Percentiles rank a stretch among this genome's conserved stretches.
These are phyloP conservation scores for Aspergillus pseudotamarii DNA, from an alignment of 2,329 filamentous ascomycete species.

Conservation along the genomic window DNA sequence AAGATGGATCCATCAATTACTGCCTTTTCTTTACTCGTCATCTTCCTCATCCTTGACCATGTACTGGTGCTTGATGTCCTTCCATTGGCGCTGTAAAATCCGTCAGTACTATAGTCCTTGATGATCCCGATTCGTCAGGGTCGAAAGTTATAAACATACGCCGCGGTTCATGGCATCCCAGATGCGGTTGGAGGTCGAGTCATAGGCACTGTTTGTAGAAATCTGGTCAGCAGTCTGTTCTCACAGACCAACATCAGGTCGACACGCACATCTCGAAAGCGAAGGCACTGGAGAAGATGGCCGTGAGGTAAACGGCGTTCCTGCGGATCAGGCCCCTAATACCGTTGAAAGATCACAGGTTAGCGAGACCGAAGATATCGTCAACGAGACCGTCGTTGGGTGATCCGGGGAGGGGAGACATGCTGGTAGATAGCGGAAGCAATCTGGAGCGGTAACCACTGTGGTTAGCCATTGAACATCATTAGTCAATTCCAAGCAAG, in stretches of 20 bases:
- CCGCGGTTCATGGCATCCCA: slow-evolving; percentile 93
- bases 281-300: slow-evolving; percentile 86
- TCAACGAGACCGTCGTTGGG: slow-evolving; percentile 13
- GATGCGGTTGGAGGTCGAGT: slow-evolving; percentile 76
- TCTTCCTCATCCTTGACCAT: slow-evolving; percentile 70
- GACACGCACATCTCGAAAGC: slow-evolving; percentile 84
- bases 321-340: slow-evolving; percentile 77
- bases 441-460: slow-evolving; percentile 45
- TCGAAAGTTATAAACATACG: slow-evolving; percentile 61
- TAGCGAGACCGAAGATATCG: slow-evolving; percentile 16
- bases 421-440: slow-evolving; percentile 63
- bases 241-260: slow-evolving; percentile 11
- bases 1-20: slow-evolving; percentile 16
- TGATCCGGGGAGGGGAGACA: slow-evolving; percentile 38
- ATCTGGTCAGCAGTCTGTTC: slow-evolving; percentile 22
- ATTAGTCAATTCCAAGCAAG: slow-evolving; percentile 29
- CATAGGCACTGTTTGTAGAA: slow-evolving; percentile 68
- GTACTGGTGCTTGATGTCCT: slow-evolving; percentile 95
- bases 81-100: slow-evolving; percentile 86
- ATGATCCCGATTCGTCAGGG: neutral
- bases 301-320: slow-evolving; percentile 84
- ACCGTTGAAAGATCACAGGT: slow-evolving; percentile 12
- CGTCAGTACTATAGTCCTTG: slow-evolving; percentile 14
- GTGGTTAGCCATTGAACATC: slow-evolving; percentile 35
- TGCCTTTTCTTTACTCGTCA: slow-evolving; percentile 38